Percentiles rank a stretch among this genome's conserved stretches.
These are phyloP conservation scores for Saccharomycopsis sp. DNA, from an alignment of 805 yeast species.

Conservation along the genomic window DNA sequence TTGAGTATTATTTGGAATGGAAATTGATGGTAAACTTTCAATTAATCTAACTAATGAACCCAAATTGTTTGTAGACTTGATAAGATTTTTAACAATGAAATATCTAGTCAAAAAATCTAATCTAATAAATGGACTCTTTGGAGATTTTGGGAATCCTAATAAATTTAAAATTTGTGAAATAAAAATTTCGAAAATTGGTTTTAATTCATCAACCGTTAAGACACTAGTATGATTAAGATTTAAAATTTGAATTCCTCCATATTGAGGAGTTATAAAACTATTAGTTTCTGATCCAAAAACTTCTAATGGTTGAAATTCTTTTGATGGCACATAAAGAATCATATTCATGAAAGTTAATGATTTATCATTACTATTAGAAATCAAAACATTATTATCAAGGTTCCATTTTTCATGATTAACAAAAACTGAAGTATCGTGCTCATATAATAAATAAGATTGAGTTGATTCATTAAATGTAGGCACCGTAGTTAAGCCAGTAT, in stretches of 20 bases:
- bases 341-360: slow-evolving; percentile 64
- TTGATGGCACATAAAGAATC: slow-evolving; percentile 52
- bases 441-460: slow-evolving; percentile 27
- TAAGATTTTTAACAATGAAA: slow-evolving; percentile 46
- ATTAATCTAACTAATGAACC: slow-evolving; percentile 63
- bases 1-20: slow-evolving; percentile 69
- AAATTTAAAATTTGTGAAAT: slow-evolving; percentile 65
- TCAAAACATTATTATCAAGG: slow-evolving; percentile 30
- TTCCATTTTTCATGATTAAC: slow-evolving; percentile 85
- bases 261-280: slow-evolving; percentile 74
- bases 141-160: slow-evolving; percentile 53
- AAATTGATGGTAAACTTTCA: slow-evolving; percentile 60
- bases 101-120: slow-evolving; percentile 57
- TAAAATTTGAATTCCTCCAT: slow-evolving; percentile 68
- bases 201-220: slow-evolving; percentile 36
- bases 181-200: slow-evolving; percentile 55
- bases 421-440: slow-evolving; percentile 28
- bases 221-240: slow-evolving; percentile 26
- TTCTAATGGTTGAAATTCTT: slow-evolving; percentile 35
- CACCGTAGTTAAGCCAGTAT: slow-evolving; percentile 32
- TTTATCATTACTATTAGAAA: slow-evolving; percentile 41
- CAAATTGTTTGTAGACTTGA: slow-evolving; percentile 56
- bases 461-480: slow-evolving; percentile 11
- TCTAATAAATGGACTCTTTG: slow-evolving; percentile 50
- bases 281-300: slow-evolving; percentile 37